Conservation (phyloP, 345 rosid species). For the Conringia planisiliqua region DNA sequence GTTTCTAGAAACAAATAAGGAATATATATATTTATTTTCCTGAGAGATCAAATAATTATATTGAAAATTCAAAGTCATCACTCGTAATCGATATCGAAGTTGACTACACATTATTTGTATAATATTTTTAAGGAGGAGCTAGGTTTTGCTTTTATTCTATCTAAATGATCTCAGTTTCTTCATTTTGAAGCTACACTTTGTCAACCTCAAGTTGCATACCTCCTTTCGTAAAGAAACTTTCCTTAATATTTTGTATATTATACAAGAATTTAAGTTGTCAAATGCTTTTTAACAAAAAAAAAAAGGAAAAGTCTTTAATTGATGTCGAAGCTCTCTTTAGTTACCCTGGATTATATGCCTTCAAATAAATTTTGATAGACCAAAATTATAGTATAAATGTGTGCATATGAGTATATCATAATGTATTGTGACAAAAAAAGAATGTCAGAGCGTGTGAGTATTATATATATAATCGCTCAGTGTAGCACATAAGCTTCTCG, state of each 20-base stretch:
- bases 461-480: neutral
- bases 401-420: neutral
- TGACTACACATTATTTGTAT: slow-evolving; percentile 29
- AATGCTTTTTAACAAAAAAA: slow-evolving; percentile 16
- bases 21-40: neutral
- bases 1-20: slow-evolving; percentile 21
- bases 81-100: slow-evolving; percentile 28
- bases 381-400: slow-evolving; percentile 2
- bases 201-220: slow-evolving; percentile 35
- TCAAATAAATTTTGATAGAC: neutral
- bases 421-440: too few relatives aligned
- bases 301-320: neutral
- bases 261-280: slow-evolving; percentile 7
- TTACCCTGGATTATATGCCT: neutral
- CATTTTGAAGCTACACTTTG: slow-evolving; percentile 39
- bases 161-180: slow-evolving; percentile 36
- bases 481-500: neutral
- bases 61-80: slow-evolving; percentile 27
- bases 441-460: neutral
- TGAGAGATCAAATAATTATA: neutral
- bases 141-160: slow-evolving; percentile 33
- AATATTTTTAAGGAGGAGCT: slow-evolving; percentile 21
- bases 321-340: slow-evolving; percentile 15
- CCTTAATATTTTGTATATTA: neutral
- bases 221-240: slow-evolving; percentile 32